phyloP scores from a whole-genome alignment of 805 yeast species.

The Candida quercuum region DNA sequence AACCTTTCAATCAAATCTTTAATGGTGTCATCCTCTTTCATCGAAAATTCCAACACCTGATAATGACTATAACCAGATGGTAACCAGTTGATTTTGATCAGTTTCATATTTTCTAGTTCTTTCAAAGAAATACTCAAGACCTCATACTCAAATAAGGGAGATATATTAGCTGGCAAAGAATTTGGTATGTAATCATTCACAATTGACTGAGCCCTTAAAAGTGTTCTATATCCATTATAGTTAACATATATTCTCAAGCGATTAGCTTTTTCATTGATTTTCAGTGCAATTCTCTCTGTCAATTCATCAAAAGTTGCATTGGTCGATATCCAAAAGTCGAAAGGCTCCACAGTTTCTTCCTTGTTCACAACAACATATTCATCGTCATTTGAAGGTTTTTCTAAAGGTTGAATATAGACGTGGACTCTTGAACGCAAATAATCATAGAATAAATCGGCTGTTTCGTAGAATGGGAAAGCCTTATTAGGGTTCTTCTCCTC shows the following conservation, averaged over 20 bases:
- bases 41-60: slow-evolving; percentile 61
- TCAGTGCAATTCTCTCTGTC: slow-evolving; percentile 53
- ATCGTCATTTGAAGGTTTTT: slow-evolving; percentile 38
- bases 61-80: slow-evolving; percentile 66
- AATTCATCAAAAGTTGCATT: slow-evolving; percentile 53
- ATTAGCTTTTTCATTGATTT: slow-evolving; percentile 49
- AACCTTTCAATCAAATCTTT: slow-evolving; percentile 50
- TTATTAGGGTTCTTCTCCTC: slow-evolving; percentile 10
- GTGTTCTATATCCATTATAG: slow-evolving; percentile 51
- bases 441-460: slow-evolving; percentile 42
- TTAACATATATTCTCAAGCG: slow-evolving; percentile 63
- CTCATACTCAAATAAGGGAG: slow-evolving; percentile 64
- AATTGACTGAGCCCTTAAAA: slow-evolving; percentile 31
- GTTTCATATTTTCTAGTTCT: slow-evolving; percentile 72
- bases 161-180: slow-evolving; percentile 24
- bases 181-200: slow-evolving; percentile 32
- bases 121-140: slow-evolving; percentile 65
- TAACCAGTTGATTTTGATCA: slow-evolving; percentile 66
- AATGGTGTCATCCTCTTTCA: slow-evolving; percentile 59
- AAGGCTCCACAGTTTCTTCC: slow-evolving; percentile 22
- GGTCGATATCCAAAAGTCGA: slow-evolving; percentile 68
- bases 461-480: slow-evolving; percentile 28
- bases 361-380: slow-evolving; percentile 41
- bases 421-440: slow-evolving; percentile 58
- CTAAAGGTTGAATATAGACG: slow-evolving; percentile 43